Evolutionary conservation across 306 rosid species (phyloP), one percentile per base, ranked within the genome.

Genomic region (Macrotyloma uniflorum): DNA sequence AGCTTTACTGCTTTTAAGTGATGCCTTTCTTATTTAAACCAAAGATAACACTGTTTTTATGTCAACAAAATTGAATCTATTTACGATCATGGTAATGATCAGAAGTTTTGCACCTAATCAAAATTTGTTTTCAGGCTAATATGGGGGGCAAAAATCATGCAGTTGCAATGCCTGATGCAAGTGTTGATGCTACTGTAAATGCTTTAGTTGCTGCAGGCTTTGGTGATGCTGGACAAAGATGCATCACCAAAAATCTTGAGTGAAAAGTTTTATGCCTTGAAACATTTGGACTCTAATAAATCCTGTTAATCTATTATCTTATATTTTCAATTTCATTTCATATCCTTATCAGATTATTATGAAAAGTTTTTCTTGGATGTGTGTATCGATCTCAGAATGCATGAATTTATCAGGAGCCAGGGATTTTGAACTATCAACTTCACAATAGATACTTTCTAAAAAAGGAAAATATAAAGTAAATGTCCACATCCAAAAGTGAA

Each of bases 141-240:
- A 90, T 94, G 94, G 97, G 97, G 47, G 97, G 97, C 53, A 94
- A 94, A 84, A 92, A 94, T 83, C 98, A 94, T 71, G 98, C 91
- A 1, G 87, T 94, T 53, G 90, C 92, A 77, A 81, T 94, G 92
- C 96, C 97, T 68, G 98, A 94, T 83, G 98, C 98, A 28, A 88
- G 82, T 38, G 80, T 84, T 75, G 94, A 92, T 83, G 90, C 96
- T 71, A 87, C 98, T 69, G 5, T 92, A 82, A 94, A 89, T 77
- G 91, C 97, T 79, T 42, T 94, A 77, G 87, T 85, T 38, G 96
- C 97, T 26, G 98, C 98, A 67, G 96, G 97, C 67, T 94, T 94
- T 84, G 98, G 98, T 81, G 98, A 97, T 45, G 97, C 98, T 55
- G 98, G 98, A 72, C 98, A 94, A 75, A 88, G 96, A 79, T 94